Evolutionary conservation across 2,329 filamentous ascomycete genomes (phyloP).

Genomic region (Nectriaceae sp.): DNA sequence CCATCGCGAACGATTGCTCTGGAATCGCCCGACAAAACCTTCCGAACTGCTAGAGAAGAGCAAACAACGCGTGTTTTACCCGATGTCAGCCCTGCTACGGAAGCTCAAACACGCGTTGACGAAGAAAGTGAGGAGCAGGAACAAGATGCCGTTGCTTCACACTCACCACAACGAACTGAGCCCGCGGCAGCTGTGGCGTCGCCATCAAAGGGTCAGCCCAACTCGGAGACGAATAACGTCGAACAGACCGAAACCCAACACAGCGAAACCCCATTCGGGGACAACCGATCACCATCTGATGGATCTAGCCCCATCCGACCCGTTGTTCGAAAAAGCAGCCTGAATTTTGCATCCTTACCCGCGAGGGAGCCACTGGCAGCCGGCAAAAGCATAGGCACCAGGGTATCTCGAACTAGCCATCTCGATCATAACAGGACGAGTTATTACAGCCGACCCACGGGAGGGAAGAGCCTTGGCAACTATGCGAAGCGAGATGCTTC

Average conservation of each 20-base stretch:
- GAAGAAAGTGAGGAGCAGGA: background rate
- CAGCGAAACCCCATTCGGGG: conserved; percentile 37
- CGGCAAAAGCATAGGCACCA: conserved; percentile 79
- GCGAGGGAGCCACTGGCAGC: conserved; percentile 83
- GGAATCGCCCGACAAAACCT: conserved; percentile 39
- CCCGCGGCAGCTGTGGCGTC: background rate
- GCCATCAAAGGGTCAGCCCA: background rate
- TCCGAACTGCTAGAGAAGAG: conserved; percentile 48
- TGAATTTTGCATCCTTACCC: conserved; percentile 91
- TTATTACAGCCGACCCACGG: conserved; percentile 72
- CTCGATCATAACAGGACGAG: conserved; percentile 72
- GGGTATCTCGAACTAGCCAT: conserved; percentile 76
- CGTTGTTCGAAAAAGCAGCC: conserved; percentile 85
- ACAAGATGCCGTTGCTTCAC: background rate
- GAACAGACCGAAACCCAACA: conserved; percentile 13
- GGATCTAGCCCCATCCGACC: conserved; percentile 74
- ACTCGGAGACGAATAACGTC: background rate
- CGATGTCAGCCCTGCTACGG: conserved; percentile 6
- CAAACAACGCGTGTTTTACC: conserved; percentile 33
- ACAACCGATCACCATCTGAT: conserved; percentile 64
- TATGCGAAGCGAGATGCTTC: conserved; percentile 44
- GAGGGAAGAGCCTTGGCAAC: conserved; percentile 69
- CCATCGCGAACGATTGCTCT: conserved; percentile 29
- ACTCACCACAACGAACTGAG: background rate
- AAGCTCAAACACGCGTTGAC: conserved; percentile 4